Percentiles rank a stretch among this genome's conserved stretches.
Conservation (phyloP, 257 asterid species). For the Plantago elongata region DNA sequence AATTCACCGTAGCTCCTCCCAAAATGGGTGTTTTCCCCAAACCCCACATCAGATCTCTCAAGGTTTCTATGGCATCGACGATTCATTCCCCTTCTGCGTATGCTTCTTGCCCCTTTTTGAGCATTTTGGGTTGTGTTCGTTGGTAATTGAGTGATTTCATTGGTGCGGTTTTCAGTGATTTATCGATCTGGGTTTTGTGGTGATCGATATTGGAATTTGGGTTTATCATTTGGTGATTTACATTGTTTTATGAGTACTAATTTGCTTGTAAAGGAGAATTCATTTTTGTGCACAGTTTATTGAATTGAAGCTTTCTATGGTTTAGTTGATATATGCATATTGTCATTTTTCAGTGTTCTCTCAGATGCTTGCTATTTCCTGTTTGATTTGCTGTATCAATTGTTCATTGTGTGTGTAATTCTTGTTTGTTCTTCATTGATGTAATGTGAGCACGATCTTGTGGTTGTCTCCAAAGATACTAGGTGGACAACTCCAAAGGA, state of each 20-base stretch:
- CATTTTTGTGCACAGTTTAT: not conserved
- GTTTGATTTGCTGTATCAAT: constrained; percentile 10
- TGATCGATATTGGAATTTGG: no score
- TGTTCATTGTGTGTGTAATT: not conserved
- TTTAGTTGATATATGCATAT: no score
- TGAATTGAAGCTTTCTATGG: no score
- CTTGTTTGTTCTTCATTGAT: constrained; percentile 11
- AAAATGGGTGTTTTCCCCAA: constrained; percentile 34
- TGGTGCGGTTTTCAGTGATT: constrained; percentile 3
- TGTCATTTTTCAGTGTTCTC: no score
- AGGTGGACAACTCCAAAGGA: not conserved
- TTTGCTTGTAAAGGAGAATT: not conserved
- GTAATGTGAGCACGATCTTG: constrained; percentile 21
- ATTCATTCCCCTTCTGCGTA: constrained; percentile 38
- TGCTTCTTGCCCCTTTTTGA: constrained; percentile 5
- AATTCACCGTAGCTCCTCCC: constrained; percentile 26
- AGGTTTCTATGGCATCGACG: constrained; percentile 46
- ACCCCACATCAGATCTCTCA: constrained; percentile 40
- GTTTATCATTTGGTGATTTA: not conserved
- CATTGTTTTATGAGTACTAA: not conserved
- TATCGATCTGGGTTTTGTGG: constrained; percentile 22
- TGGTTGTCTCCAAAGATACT: constrained; percentile 28
- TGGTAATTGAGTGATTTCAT: constrained; percentile 19
- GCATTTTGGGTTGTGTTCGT: not conserved
- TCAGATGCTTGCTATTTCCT: not conserved